These are phyloP conservation scores for Balansia obtecta DNA, from an alignment of 2,329 filamentous ascomycete species.

Conservation along the genomic window DNA sequence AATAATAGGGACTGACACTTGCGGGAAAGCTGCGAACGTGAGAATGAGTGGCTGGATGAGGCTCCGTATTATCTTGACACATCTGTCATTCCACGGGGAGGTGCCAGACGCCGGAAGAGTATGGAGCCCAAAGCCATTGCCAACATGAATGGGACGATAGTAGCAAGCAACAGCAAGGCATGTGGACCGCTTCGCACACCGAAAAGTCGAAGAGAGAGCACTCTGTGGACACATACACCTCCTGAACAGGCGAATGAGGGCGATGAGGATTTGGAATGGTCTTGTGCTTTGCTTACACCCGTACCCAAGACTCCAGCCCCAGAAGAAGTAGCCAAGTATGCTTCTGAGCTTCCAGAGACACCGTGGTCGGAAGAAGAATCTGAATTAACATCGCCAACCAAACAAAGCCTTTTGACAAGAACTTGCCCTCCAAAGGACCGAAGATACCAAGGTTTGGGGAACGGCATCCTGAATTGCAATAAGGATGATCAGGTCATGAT, in stretches of 20 bases:
- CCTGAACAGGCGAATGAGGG: slow-evolving; percentile 28
- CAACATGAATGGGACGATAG: slow-evolving; percentile 54
- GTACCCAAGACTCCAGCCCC: slow-evolving; percentile 47
- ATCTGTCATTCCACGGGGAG: slow-evolving; percentile 53
- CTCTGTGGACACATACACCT: slow-evolving; percentile 42
- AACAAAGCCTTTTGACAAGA: slow-evolving; percentile 30
- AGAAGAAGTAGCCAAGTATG: slow-evolving; percentile 40
- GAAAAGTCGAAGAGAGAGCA: slow-evolving; percentile 39
- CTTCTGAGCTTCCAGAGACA: slow-evolving; percentile 35
- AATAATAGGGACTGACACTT: slow-evolving; percentile 17
- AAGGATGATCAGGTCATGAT: slow-evolving; percentile 46
- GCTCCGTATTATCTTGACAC: slow-evolving; percentile 56
- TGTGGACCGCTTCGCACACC: slow-evolving; percentile 34
- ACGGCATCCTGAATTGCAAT: slow-evolving; percentile 32
- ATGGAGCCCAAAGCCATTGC: slow-evolving; percentile 65
- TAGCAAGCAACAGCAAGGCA: slow-evolving; percentile 27
- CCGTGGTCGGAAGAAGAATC: slow-evolving; percentile 25
- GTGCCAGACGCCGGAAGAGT: slow-evolving; percentile 61
- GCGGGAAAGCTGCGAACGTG: slow-evolving; percentile 49
- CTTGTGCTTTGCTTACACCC: slow-evolving; percentile 36
- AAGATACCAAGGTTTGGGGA: slow-evolving; percentile 25
- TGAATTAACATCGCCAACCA: slow-evolving; percentile 20
- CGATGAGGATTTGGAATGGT: slow-evolving; percentile 29
- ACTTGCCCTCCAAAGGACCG: slow-evolving; percentile 43
- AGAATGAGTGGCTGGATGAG: slow-evolving; percentile 68